Conservation (phyloP, 192 early-diverging fungal genomes). For the Coemansia sp. region DNA sequence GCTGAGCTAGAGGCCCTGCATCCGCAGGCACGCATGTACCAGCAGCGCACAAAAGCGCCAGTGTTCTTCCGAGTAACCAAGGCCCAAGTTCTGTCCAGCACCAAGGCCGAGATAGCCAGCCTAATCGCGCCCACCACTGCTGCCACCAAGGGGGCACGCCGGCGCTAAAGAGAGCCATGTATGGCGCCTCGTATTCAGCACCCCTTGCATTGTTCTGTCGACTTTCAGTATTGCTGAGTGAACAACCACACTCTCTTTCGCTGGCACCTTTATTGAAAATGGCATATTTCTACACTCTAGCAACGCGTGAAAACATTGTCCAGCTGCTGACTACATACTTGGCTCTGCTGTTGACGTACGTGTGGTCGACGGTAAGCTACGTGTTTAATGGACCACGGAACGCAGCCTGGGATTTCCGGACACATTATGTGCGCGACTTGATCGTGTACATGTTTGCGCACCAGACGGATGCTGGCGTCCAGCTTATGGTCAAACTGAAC, state of each 20-base stretch:
- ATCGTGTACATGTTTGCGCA: slow-evolving; percentile 10
- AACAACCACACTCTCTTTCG: background rate
- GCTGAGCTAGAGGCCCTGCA: slow-evolving; percentile 29
- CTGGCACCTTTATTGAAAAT: background rate
- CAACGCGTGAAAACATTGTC: background rate
- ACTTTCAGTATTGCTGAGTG: background rate
- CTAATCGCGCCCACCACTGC: background rate
- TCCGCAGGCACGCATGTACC: slow-evolving; percentile 20
- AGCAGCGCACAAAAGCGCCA: slow-evolving; percentile 13
- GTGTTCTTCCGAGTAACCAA: slow-evolving; percentile 21
- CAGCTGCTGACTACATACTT: background rate
- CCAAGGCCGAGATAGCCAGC: slow-evolving; percentile 2
- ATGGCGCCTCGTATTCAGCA: background rate
- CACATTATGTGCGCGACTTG: slow-evolving; percentile 22
- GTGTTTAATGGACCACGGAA: slow-evolving; percentile 1
- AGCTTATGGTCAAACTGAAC: background rate
- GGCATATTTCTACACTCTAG: background rate
- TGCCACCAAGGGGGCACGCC: background rate
- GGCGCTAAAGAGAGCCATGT: background rate
- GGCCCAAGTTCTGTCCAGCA: slow-evolving; percentile 5
- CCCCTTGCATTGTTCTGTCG: background rate
- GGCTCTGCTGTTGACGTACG: background rate
- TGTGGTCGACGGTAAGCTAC: slow-evolving; percentile 6
- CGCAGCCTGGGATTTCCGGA: slow-evolving; percentile 14
- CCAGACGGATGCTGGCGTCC: background rate